A percentile compares a stretch with the other conserved stretches of the same genome.
phyloP scores from a whole-genome alignment of 768 basidiomycete genomes.

The Leccinum longicurvipes region DNA sequence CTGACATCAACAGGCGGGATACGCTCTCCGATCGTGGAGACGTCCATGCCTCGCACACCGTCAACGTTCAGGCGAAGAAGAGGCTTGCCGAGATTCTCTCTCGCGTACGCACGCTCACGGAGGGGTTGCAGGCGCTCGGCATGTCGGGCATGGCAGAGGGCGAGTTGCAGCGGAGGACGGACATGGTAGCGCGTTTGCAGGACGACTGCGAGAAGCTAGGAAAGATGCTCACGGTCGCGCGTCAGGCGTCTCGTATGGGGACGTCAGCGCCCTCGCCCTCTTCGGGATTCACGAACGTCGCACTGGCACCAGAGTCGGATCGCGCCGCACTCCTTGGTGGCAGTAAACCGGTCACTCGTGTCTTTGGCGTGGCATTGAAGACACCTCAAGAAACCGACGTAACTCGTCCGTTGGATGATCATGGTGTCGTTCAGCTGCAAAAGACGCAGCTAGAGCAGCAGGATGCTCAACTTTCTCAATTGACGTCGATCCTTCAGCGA shows the following conservation, averaged over 20 bases:
- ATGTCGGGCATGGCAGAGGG: conserved; percentile 80
- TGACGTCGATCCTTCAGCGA: conserved; percentile 78
- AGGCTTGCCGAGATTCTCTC: conserved; percentile 74
- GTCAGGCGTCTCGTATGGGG: conserved; percentile 44
- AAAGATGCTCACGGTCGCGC: conserved; percentile 78
- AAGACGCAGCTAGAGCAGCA: conserved; percentile 79
- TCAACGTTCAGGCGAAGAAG: conserved; percentile 83
- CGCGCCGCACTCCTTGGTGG: conserved; percentile 62
- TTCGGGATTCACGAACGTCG: conserved; percentile 25
- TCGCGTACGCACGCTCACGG: conserved; percentile 68
- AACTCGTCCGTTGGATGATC: conserved; percentile 85
- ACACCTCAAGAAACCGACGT: conserved; percentile 75
- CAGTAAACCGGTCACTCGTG: conserved; percentile 56
- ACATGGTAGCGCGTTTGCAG: conserved; percentile 83
- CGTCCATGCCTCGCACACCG: conserved; percentile 66
- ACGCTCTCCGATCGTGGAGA: conserved; percentile 76
- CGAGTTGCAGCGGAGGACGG: conserved; percentile 85
- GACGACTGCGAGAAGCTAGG: conserved; percentile 89
- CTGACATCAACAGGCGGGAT: conserved; percentile 85
- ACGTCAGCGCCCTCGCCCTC: conserved; percentile 29
- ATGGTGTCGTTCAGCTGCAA: conserved; percentile 77
- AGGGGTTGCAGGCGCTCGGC: conserved; percentile 63
- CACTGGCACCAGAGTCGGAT: conserved; percentile 48
- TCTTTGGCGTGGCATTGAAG: conserved; percentile 65
- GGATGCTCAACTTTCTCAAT: conserved; percentile 73